Base-by-base conservation (phyloP, 805 yeast species). In the Pichia eremophila region DNA sequence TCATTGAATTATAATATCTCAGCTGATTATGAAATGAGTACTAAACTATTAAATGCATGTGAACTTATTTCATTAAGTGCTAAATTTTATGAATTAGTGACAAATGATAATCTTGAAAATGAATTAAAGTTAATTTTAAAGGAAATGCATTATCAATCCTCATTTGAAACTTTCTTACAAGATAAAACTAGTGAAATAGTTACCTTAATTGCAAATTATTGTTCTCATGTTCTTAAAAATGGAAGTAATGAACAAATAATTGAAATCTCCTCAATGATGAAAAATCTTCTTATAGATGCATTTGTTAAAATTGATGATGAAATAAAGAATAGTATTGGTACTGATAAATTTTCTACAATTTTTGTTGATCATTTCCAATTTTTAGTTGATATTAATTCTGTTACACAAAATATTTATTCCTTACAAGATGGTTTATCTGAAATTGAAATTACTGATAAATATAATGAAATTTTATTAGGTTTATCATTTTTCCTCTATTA, bases 401-500 rank as follows among this genome's bases (percentile, higher is more conserved):
- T 62, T n/a, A 45, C 58, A 18, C 53, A 52, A 34, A 45, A 25
- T 32, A 17, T 49, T 14, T 47, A 43, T 17, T 40, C 36, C 12
- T 12, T 46, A 19, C 31, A 43, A 10, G 28, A 27, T 10, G 47
- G 45, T 19, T 27, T 22, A 6, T 34, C 39, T 12, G 31, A 39
- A 27, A 32, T 38, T 11, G 29, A 32, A 8, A 34, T 41, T 17
- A 28, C 18, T 7, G 8, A n/a, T 8, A 38, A 40, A 7, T 55
- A 53, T 18, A 43, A 50, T 31, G 54, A 55, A 9, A 47, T 54
- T n/a, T 39, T 59, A 8, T 19, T 53, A 19, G 53, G 53, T 1
- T 43, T 62, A 5, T 54, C 65, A 12, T 40, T 53, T 5, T 57
- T 62, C 40, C 37, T 62, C 10, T 62, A 62, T 46, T 61, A 58